A percentile compares a stretch with the other conserved stretches of the same genome.
phyloP scores from a whole-genome alignment of 2,329 filamentous ascomycete genomes.

The Colletotrichum lentis region DNA sequence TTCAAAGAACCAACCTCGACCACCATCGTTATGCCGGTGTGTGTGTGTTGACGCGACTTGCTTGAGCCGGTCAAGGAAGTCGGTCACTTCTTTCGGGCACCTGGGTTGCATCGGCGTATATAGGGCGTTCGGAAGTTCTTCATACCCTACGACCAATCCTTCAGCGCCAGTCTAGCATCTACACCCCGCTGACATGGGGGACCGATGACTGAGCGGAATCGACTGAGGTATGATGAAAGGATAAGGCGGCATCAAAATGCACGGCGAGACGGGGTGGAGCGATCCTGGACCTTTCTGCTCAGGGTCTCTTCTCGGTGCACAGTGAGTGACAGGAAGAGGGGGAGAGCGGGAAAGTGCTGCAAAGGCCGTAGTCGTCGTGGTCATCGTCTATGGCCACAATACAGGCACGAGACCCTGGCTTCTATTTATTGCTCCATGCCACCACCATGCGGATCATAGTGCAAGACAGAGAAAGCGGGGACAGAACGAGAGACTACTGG shows the following conservation, averaged over 20 bases:
- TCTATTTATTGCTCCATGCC: constrained; percentile 23
- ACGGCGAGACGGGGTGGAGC: neutral
- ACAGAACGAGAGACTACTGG: constrained; percentile 1
- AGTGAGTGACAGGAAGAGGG: constrained; percentile 15
- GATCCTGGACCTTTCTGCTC: constrained; percentile 4
- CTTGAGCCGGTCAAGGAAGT: neutral
- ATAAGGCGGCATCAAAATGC: neutral
- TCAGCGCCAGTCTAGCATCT: constrained; percentile 4
- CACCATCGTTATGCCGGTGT: constrained; percentile 21
- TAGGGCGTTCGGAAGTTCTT: neutral
- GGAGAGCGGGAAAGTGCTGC: constrained; percentile 18
- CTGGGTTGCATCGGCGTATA: constrained; percentile 4
- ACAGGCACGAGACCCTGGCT: constrained; percentile 23
- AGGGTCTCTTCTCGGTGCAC: neutral
- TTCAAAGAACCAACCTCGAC: constrained; percentile 32
- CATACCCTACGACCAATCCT: constrained; percentile 23
- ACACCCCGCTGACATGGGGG: constrained; percentile 3
- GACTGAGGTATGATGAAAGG: neutral
- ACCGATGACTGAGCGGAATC: neutral
- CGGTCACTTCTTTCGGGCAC: neutral
- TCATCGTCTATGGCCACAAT: neutral
- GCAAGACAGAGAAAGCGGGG: constrained; percentile 12
- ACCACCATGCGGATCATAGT: neutral
- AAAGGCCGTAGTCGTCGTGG: constrained; percentile 8
- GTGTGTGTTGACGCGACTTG: neutral